These are phyloP conservation scores for Neonectria faginata DNA, from an alignment of 2,329 filamentous ascomycete genomes.

Conservation along the genomic window DNA sequence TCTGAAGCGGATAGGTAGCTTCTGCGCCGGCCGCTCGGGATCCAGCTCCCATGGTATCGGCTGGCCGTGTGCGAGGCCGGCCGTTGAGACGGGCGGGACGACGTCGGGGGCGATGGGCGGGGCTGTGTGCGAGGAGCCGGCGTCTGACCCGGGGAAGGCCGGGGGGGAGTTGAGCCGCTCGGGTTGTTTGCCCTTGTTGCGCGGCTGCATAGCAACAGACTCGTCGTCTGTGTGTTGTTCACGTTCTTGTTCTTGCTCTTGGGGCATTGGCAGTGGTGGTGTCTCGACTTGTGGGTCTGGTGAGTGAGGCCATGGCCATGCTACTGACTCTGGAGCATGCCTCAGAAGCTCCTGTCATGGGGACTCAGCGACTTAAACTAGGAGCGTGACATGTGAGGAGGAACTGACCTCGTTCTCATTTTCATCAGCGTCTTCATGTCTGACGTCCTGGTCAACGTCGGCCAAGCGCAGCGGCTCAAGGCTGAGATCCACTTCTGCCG, in stretches of 20 bases:
- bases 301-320: slow-evolving; percentile 20
- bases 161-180: slow-evolving; percentile 5
- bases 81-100: slow-evolving; percentile 9
- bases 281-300: slow-evolving; percentile 18
- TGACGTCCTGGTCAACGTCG: slow-evolving; percentile 1
- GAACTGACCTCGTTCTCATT: slow-evolving; percentile 20
- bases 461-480: slow-evolving; percentile 12
- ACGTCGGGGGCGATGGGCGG: slow-evolving; percentile 2
- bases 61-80: slow-evolving; percentile 18
- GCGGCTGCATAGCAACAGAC: background rate
- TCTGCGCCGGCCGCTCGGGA: slow-evolving; percentile 29
- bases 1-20: slow-evolving; percentile 25
- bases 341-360: slow-evolving; percentile 2
- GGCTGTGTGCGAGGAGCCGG: slow-evolving; percentile 17
- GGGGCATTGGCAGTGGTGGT: slow-evolving; percentile 9
- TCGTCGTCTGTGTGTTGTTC: slow-evolving; percentile 8
- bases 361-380: slow-evolving; percentile 7
- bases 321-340: slow-evolving; percentile 8
- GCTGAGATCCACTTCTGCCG: slow-evolving; percentile 19
- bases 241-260: slow-evolving; percentile 2
- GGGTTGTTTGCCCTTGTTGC: slow-evolving; percentile 18
- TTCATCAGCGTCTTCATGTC: slow-evolving; percentile 6
- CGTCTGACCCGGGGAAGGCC: slow-evolving; percentile 4
- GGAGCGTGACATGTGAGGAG: slow-evolving; percentile 1
- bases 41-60: slow-evolving; percentile 33